A percentile compares a stretch with the other conserved stretches of the same genome.
phyloP scores from a whole-genome alignment of 768 basidiomycete genomes.

The Amanita subjunquillea region DNA sequence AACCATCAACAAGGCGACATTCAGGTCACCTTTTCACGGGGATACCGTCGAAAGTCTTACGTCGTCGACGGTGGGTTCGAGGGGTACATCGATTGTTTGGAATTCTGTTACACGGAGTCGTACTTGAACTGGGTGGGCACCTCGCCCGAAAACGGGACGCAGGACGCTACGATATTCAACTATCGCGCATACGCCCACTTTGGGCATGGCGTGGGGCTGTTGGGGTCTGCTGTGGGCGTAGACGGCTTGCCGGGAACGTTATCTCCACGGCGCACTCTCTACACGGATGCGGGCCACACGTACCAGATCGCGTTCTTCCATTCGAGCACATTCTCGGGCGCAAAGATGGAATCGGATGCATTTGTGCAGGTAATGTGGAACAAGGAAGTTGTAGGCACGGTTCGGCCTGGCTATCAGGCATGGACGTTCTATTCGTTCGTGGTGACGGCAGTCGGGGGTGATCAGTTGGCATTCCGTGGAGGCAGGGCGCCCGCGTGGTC shows the following conservation, averaged over 20 bases:
- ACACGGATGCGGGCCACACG: conserved; percentile 23
- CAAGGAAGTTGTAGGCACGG: conserved; percentile 19
- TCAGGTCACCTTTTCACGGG: conserved; percentile 35
- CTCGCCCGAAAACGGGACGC: conserved; percentile 21
- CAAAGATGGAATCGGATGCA: conserved; percentile 20
- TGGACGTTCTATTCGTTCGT: conserved; percentile 26
- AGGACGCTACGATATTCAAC: conserved; percentile 36
- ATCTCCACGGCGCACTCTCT: conserved; percentile 18
- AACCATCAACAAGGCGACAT: conserved; percentile 37
- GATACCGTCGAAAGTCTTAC: conserved; percentile 30
- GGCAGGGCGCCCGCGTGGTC: conserved; percentile 37
- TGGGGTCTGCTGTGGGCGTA: conserved; percentile 30
- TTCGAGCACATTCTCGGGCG: conserved; percentile 25
- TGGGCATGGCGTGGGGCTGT: conserved; percentile 26
- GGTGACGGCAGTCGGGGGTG: conserved; percentile 25
- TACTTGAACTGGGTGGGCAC: conserved; percentile 30
- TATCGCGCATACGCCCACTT: conserved; percentile 28
- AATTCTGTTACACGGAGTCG: conserved; percentile 30
- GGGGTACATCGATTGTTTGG: conserved; percentile 22
- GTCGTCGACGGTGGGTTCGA: conserved; percentile 36
- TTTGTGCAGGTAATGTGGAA: conserved; percentile 36
- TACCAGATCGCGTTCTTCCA: conserved; percentile 36
- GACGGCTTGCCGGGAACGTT: conserved; percentile 30
- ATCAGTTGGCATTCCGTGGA: conserved; percentile 29
- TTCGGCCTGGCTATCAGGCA: conserved; percentile 24